Conservation (phyloP, 352 stramenopile genomes). For the Phytophthora syringae region DNA sequence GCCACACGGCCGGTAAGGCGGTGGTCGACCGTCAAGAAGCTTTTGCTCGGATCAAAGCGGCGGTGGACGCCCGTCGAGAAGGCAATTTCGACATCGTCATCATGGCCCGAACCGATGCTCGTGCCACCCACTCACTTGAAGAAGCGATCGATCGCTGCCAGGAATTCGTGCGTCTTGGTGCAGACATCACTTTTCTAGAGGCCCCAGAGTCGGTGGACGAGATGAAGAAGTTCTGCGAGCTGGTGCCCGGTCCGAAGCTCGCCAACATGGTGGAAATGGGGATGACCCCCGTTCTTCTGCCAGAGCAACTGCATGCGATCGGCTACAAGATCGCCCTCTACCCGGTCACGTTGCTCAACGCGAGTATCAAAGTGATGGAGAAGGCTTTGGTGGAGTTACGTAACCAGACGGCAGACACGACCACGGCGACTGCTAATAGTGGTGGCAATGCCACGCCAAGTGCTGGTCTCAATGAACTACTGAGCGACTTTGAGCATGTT, state of each 20-base stretch:
- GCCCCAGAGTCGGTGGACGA: constrained; percentile 88
- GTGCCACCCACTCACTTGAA: constrained; percentile 87
- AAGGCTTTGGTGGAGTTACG: constrained; percentile 83
- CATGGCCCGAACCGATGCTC: constrained; percentile 93
- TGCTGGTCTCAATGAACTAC: constrained; percentile 74
- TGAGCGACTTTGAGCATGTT: constrained; percentile 88
- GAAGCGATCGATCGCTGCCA: constrained; percentile 84
- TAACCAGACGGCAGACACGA: constrained; percentile 40
- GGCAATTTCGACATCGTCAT: constrained; percentile 92
- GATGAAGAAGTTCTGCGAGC: too few species aligned
- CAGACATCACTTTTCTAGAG: constrained; percentile 93
- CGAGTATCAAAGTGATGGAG: constrained; percentile 93
- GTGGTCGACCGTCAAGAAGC: constrained; percentile 88
- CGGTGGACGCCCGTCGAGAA: constrained; percentile 86
- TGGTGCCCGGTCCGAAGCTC: constrained; percentile 92
- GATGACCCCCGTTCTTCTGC: constrained; percentile 87
- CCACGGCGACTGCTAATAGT: neutral
- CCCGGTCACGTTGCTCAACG: constrained; percentile 93
- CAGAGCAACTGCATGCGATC: constrained; percentile 86
- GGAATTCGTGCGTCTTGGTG: constrained; percentile 10
- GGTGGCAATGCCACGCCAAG: constrained; percentile 38
- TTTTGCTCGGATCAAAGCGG: constrained; percentile 81
- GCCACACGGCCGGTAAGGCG: constrained; percentile 91
- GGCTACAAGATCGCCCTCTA: constrained; percentile 94
- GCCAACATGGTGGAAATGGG: constrained; percentile 97